Evolutionary conservation across 169 alveolate genomes (phyloP).

Genomic region (Plasmodium knowlesi): DNA sequence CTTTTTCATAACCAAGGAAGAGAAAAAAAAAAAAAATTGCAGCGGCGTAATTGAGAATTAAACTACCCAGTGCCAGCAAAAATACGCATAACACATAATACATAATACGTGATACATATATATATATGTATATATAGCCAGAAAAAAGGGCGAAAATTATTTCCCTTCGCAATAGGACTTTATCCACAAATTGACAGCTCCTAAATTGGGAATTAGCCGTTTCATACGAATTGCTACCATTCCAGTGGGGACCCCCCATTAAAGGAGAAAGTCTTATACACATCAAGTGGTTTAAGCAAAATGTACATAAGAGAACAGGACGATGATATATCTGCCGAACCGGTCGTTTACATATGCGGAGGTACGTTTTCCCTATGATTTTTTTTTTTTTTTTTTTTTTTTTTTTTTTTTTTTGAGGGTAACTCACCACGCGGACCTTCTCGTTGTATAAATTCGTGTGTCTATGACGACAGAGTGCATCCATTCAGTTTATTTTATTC

Average conservation of each 20-base stretch:
- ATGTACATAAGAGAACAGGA: constrained; percentile 73
- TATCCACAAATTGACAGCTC: too few relatives aligned
- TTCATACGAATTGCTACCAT: too few relatives aligned
- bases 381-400: neutral
- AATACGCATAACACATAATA: neutral
- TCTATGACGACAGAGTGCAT: neutral
- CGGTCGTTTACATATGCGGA: constrained; percentile 67
- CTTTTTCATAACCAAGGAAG: neutral
- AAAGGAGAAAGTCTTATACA: neutral
- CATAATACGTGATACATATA: too few relatives aligned
- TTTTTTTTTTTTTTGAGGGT: neutral
- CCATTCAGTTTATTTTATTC: neutral
- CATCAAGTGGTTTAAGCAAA: neutral
- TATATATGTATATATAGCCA: neutral
- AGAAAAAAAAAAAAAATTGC: neutral
- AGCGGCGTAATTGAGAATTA: neutral
- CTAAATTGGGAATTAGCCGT: too few relatives aligned
- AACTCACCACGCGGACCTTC: neutral
- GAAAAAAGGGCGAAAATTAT: neutral
- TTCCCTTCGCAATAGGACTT: neutral
- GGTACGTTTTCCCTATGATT: neutral
- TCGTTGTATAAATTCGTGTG: neutral
- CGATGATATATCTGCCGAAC: constrained; percentile 63
- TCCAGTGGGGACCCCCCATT: too few relatives aligned
- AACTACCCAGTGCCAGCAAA: neutral